These are phyloP conservation scores for Hippophae tibetana DNA, from an alignment of 306 rosid genomes.

Conservation along the genomic window DNA sequence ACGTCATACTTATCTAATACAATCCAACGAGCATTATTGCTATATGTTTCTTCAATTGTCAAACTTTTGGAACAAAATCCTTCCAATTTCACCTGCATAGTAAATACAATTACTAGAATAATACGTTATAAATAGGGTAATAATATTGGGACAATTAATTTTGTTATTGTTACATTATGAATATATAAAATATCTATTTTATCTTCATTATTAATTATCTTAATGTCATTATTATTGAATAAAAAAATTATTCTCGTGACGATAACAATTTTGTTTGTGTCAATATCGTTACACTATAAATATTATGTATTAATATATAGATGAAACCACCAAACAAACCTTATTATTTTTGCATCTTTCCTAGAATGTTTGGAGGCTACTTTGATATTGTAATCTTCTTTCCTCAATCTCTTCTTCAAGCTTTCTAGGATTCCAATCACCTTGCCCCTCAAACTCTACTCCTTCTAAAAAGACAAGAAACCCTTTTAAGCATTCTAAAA, in stretches of 20 bases:
- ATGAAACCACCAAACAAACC: not conserved
- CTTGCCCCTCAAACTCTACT: slow-evolving; percentile 7
- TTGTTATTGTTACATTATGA: too few species aligned
- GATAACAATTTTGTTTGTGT: too few species aligned
- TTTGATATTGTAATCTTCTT: slow-evolving; percentile 9
- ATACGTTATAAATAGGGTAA: too few species aligned
- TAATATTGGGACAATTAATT: too few species aligned
- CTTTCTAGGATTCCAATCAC: slow-evolving; percentile 11
- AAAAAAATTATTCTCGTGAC: too few species aligned
- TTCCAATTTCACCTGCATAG: slow-evolving; percentile 17
- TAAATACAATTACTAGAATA: not conserved
- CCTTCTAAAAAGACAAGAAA: slow-evolving; percentile 8
- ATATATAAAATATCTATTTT: too few species aligned
- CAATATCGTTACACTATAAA: not conserved
- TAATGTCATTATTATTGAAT: too few species aligned
- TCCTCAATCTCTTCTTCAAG: slow-evolving; percentile 11
- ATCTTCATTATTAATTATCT: too few species aligned
- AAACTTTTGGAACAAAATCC: slow-evolving; percentile 15
- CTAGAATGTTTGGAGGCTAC: slow-evolving; percentile 7
- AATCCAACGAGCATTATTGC: slow-evolving; percentile 8
- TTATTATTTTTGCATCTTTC: slow-evolving; percentile 13
- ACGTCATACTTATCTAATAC: slow-evolving; percentile 14
- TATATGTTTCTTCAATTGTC: slow-evolving; percentile 3
- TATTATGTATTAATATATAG: not conserved
- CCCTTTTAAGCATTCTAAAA: not conserved